Conservation (phyloP, 495 filamentous ascomycete species). For the Rostrohypoxylon terebratum region DNA sequence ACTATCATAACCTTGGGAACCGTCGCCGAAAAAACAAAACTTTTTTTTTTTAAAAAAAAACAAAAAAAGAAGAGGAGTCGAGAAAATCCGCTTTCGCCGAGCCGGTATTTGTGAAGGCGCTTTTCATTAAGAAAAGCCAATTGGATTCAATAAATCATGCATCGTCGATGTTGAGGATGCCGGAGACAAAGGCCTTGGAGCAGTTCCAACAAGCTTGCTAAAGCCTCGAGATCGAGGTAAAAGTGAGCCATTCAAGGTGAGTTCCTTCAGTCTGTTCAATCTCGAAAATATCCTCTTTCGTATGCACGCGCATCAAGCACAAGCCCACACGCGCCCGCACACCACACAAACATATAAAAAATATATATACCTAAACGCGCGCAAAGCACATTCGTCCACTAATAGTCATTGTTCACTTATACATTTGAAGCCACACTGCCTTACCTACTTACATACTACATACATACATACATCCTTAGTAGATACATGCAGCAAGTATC, state of each 20-base stretch:
- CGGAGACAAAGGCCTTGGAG: conserved; percentile 25
- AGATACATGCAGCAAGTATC: neutral
- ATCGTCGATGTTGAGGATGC: conserved; percentile 31
- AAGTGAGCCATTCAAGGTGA: conserved; percentile 41
- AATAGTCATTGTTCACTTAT: conserved; percentile 7
- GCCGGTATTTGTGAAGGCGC: conserved; percentile 36
- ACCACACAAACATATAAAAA: conserved; percentile 13
- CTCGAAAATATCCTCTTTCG: conserved; percentile 17
- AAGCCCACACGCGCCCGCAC: conserved; percentile 31
- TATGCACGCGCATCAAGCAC: conserved; percentile 34
- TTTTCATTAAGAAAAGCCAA: conserved; percentile 46
- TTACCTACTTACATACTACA: neutral
- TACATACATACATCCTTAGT: neutral
- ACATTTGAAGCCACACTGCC: neutral
- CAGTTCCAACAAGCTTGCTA: conserved; percentile 35
- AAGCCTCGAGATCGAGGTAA: conserved; percentile 35
- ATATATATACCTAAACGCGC: conserved; percentile 13
- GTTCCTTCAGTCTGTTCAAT: conserved; percentile 46
- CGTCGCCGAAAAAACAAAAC: conserved; percentile 30
- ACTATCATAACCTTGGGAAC: conserved; percentile 4
- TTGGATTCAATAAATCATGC: conserved; percentile 43
- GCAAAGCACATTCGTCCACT: neutral
- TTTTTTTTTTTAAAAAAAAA: too few species aligned
- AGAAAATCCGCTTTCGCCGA: conserved; percentile 38
- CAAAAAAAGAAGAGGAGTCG: conserved; percentile 12